Conservation (phyloP, 1,284 basidiomycete genomes). For the Neonothopanus nambi region DNA sequence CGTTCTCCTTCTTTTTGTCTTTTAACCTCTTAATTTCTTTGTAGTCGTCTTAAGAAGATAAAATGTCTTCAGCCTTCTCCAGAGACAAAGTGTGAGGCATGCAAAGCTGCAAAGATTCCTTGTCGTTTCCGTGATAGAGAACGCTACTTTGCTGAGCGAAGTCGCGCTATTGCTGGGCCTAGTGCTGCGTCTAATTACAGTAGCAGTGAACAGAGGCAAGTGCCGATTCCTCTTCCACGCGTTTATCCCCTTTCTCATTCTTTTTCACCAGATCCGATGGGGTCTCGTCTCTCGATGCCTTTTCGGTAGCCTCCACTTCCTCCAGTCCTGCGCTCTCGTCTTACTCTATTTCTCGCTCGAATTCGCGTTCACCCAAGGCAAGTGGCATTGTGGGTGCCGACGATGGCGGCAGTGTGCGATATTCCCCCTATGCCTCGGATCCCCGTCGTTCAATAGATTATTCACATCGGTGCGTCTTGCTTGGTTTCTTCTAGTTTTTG, state of each 20-base stretch:
- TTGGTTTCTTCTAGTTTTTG: slow-evolving; percentile 5
- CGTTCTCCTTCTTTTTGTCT: slow-evolving; percentile 6
- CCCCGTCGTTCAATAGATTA: slow-evolving; percentile 41
- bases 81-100: slow-evolving; percentile 72
- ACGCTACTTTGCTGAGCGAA: slow-evolving; percentile 79
- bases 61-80: slow-evolving; percentile 73
- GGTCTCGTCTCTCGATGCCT: slow-evolving; percentile 13
- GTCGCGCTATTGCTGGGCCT: slow-evolving; percentile 67
- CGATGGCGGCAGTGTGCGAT: slow-evolving; percentile 38
- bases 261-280: slow-evolving; percentile 10
- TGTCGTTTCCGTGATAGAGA: slow-evolving; percentile 80
- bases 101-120: slow-evolving; percentile 62
- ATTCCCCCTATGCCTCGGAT: slow-evolving; percentile 53
- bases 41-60: slow-evolving; percentile 80
- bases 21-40: slow-evolving; percentile 17
- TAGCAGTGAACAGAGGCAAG: slow-evolving; percentile 41
- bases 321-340: slow-evolving; percentile 43
- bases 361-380: slow-evolving; percentile 52
- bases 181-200: slow-evolving; percentile 41
- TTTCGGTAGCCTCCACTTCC: slow-evolving; percentile 38
- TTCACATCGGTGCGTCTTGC: slow-evolving; percentile 31
- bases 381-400: slow-evolving; percentile 38
- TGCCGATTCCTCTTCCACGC: slow-evolving; percentile 16
- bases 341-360: slow-evolving; percentile 45
- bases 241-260: slow-evolving; percentile 23